Evolutionary conservation across 768 basidiomycete genomes (phyloP).

Genomic region (Dendrothele bispora): DNA sequence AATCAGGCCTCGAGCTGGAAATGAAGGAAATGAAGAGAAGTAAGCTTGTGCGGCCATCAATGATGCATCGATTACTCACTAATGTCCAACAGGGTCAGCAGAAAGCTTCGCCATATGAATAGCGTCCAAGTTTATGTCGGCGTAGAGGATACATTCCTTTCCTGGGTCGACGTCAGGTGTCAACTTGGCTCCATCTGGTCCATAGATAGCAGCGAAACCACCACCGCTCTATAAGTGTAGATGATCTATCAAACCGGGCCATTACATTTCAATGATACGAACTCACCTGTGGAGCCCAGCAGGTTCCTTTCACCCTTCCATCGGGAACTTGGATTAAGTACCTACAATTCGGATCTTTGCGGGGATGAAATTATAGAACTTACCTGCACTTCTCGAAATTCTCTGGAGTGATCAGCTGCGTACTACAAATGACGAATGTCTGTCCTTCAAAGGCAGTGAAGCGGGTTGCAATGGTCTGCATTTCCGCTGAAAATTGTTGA

Average conservation of each 20-base stretch:
- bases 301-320: conserved; percentile 5
- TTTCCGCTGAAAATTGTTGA: conserved; percentile 10
- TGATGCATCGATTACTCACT: conserved; percentile 4
- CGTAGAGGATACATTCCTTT: conserved; percentile 15
- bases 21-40: background rate
- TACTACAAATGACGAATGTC: conserved; percentile 16
- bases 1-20: conserved; percentile 17
- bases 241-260: background rate
- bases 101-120: conserved; percentile 10
- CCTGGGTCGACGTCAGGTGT: conserved; percentile 9
- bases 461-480: conserved; percentile 8
- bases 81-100: conserved; percentile 17
- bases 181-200: conserved; percentile 13
- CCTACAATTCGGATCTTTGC: too few relatives aligned
- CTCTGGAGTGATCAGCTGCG: conserved; percentile 7
- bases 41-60: background rate
- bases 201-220: conserved; percentile 20
- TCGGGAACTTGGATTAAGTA: background rate
- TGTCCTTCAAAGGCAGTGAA: conserved; percentile 17
- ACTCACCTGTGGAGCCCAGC: conserved; percentile 9
- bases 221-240: conserved; percentile 9
- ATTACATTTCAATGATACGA: background rate
- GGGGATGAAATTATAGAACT: background rate
- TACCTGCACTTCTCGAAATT: conserved; percentile 15
- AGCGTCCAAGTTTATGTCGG: conserved; percentile 14